Percentiles rank a stretch among this genome's conserved stretches.
Conservation (phyloP, 1,284 basidiomycete species). For the Naganishia liquefaciens region DNA sequence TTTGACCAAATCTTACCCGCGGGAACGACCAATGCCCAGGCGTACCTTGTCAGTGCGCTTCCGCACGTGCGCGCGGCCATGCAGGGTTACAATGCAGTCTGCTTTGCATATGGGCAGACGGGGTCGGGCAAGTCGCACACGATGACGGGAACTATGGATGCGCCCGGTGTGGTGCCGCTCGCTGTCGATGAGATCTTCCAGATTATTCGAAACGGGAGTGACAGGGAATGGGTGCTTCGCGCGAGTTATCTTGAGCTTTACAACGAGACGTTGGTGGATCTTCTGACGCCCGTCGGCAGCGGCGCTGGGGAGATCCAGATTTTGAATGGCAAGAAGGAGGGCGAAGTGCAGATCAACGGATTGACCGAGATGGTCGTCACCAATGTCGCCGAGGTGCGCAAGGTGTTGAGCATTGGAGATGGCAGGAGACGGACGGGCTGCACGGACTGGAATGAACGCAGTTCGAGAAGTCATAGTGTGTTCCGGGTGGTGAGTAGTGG, state of each 20-base stretch:
- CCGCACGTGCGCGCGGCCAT: constrained; percentile 72
- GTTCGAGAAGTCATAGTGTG: constrained; percentile 87
- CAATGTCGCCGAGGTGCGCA: constrained; percentile 77
- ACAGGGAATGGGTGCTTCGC: constrained; percentile 88
- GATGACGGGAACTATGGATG: constrained; percentile 72
- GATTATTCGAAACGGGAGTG: constrained; percentile 64
- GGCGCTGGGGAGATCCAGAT: constrained; percentile 45
- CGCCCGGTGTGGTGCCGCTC: constrained; percentile 92
- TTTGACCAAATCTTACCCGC: constrained; percentile 50
- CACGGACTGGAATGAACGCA: constrained; percentile 96
- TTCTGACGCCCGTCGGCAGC: constrained; percentile 38
- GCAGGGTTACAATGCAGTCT: constrained; percentile 61
- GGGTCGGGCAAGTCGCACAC: constrained; percentile 86
- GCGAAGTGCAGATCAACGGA: constrained; percentile 52
- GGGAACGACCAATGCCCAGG: constrained; percentile 73
- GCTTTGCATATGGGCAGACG: constrained; percentile 53
- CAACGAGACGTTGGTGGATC: constrained; percentile 84
- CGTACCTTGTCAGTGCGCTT: constrained; percentile 80
- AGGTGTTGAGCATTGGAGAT: constrained; percentile 81
- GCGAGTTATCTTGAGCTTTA: constrained; percentile 96
- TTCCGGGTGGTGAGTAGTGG: constrained; percentile 70
- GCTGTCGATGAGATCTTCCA: constrained; percentile 83
- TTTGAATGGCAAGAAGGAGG: constrained; percentile 52
- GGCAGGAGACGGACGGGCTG: constrained; percentile 84
- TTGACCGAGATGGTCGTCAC: constrained; percentile 69